Evolutionary conservation across 495 filamentous ascomycete species (phyloP), one percentile per base, ranked within the genome.

Genomic region (Recurvomyces mirabilis): DNA sequence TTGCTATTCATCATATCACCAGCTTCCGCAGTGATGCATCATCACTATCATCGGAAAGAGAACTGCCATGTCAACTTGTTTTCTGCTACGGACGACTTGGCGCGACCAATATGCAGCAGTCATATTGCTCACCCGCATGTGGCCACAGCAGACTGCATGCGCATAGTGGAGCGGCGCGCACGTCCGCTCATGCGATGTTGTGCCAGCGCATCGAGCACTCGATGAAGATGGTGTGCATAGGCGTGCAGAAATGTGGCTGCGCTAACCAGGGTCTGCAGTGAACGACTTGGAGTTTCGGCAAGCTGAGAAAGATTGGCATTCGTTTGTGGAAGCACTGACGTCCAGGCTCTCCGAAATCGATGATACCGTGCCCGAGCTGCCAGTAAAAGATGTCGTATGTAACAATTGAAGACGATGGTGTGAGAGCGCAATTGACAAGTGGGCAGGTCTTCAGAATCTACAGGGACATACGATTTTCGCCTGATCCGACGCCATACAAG

Each of bases 401-500:
- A n/a, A n/a, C n/a, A n/a, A n/a, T n/a, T n/a, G n/a, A n/a, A n/a
- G n/a, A n/a, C n/a, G n/a, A n/a, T n/a, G n/a, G n/a, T n/a, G n/a
- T n/a, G n/a, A n/a, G n/a, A n/a, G n/a, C n/a, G n/a, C n/a, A n/a
- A n/a, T n/a, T n/a, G n/a, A n/a, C n/a, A n/a, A n/a, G n/a, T n/a
- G n/a, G n/a, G 29, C 55, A 79, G 71, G 71, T 87, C 19, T 91
- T 89, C 53, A 76, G 87, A 31, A 88, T 94, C 34, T 85, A 94
- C 56, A 69, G 86, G 38, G 87, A 93, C 57, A 70, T 87, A 18
- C 67, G 45, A 13, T 47, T 47, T 20, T 32, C 25, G 14, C 17
- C 82, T 18, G 80, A 93, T 52, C 82, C 72, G 24, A 87, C 84
- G 1, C 86, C 86, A 1, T 94, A 94, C 61, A 93, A 91, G 71